A percentile compares a stretch with the other conserved stretches of the same genome.
phyloP scores from a whole-genome alignment of 495 filamentous ascomycete species.

The Echria macrotheca region DNA sequence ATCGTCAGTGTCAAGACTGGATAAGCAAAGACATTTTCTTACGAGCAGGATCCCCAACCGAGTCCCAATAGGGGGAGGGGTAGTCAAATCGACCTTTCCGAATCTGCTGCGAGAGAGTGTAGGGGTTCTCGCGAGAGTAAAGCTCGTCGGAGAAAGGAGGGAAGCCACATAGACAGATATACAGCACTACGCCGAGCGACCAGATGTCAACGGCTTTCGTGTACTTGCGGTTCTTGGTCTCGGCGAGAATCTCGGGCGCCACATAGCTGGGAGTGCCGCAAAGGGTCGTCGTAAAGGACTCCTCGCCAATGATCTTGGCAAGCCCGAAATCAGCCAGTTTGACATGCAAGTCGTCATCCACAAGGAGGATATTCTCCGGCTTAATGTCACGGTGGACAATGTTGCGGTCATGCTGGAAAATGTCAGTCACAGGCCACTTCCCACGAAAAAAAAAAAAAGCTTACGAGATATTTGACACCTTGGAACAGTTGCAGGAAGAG shows the following conservation, averaged over 20 bases:
- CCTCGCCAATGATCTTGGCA: constrained; percentile 97
- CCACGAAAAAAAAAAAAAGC: too few relatives aligned
- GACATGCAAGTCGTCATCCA: constrained; percentile 74
- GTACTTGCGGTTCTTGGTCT: constrained; percentile 72
- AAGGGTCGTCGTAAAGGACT: constrained; percentile 95
- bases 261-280: constrained; percentile 97
- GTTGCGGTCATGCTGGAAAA: constrained; percentile 83
- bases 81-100: constrained; percentile 85
- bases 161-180: constrained; percentile 97
- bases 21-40: constrained; percentile 16
- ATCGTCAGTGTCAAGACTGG: constrained; percentile 13
- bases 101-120: constrained; percentile 85
- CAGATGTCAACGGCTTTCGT: constrained; percentile 94
- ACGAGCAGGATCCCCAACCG: constrained; percentile 76
- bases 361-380: constrained; percentile 92
- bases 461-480: constrained; percentile 88
- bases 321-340: constrained; percentile 97
- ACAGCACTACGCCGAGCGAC: constrained; percentile 97
- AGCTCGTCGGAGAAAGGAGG: constrained; percentile 96
- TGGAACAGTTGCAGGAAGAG: constrained; percentile 90
- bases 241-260: constrained; percentile 89
- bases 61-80: constrained; percentile 96
- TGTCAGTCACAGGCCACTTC: constrained; percentile 37
- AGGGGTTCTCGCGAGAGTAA: constrained; percentile 71
- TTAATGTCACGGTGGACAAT: constrained; percentile 99